Conservation (phyloP, 768 basidiomycete genomes). For the Termitomyces eurrhizus region DNA sequence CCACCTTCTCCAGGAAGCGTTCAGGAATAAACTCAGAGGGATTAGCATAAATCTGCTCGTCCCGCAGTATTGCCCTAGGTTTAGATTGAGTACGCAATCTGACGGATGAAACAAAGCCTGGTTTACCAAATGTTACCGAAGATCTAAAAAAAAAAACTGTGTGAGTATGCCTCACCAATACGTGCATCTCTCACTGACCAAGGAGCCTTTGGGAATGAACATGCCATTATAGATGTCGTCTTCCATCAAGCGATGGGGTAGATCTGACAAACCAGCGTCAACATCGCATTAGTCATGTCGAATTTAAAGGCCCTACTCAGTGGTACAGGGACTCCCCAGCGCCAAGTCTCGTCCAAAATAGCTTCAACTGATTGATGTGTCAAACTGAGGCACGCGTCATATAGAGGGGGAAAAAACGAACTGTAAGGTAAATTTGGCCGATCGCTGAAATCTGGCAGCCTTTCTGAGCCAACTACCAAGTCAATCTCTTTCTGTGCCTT, state of each 20-base stretch:
- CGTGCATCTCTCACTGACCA: slow-evolving; percentile 30
- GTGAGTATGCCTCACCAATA: slow-evolving; percentile 7
- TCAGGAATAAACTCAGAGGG: slow-evolving; percentile 51
- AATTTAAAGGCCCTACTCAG: slow-evolving; percentile 36
- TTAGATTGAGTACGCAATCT: not conserved
- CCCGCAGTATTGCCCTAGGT: slow-evolving; percentile 43
- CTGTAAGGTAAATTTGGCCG: slow-evolving; percentile 52
- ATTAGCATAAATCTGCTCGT: slow-evolving; percentile 47
- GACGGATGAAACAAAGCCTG: not conserved
- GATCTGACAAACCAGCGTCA: slow-evolving; percentile 30
- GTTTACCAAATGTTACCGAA: slow-evolving; percentile 62
- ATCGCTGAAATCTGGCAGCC: slow-evolving; percentile 60
- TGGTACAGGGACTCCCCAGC: slow-evolving; percentile 58
- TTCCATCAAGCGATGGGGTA: slow-evolving; percentile 63
- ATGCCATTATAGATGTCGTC: slow-evolving; percentile 59
- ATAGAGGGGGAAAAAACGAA: slow-evolving; percentile 16
- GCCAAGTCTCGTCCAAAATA: slow-evolving; percentile 48
- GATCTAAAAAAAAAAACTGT: slow-evolving; percentile 21
- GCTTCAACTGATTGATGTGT: slow-evolving; percentile 36
- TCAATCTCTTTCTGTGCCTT: slow-evolving; percentile 70
- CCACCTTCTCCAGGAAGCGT: slow-evolving; percentile 38
- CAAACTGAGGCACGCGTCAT: not conserved
- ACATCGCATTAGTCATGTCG: not conserved
- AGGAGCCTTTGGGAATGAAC: slow-evolving; percentile 59
- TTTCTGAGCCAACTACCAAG: slow-evolving; percentile 45